A percentile compares a stretch with the other conserved stretches of the same genome.
phyloP scores from a whole-genome alignment of 257 asterid species.

The Parsonsia alboflavescens region DNA sequence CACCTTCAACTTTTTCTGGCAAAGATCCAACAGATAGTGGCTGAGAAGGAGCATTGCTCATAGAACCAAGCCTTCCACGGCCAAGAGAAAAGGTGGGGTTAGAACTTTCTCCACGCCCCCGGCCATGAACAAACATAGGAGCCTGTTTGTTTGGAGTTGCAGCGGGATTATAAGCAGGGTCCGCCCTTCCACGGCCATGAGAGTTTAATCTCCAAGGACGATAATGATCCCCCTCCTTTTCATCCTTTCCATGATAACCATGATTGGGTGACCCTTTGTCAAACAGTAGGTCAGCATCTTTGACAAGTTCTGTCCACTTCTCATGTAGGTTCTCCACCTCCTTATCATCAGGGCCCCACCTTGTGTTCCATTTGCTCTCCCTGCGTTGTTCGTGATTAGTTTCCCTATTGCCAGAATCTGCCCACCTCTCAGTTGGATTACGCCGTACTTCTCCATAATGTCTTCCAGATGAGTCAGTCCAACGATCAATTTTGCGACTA shows the following conservation, averaged over 20 bases:
- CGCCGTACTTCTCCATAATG: conserved; percentile 72
- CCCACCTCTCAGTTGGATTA: conserved; percentile 62
- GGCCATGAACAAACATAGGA: conserved; percentile 56
- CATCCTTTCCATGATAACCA: conserved; percentile 67
- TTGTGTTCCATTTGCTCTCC: conserved; percentile 89
- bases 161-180: conserved; percentile 50
- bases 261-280: conserved; percentile 53
- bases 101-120: conserved; percentile 73
- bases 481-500: conserved; percentile 61
- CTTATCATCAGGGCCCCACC: conserved; percentile 89
- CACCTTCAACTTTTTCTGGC: conserved; percentile 51
- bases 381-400: conserved; percentile 70
- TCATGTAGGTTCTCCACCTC: conserved; percentile 49
- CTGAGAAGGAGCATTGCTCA: conserved; percentile 31
- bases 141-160: conserved; percentile 50
- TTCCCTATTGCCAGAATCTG: conserved; percentile 71
- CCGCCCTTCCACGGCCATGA: conserved; percentile 71
- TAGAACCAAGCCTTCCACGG: conserved; percentile 56
- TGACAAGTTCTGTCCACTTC: conserved; percentile 65
- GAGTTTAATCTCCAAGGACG: conserved; percentile 86
- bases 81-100: conserved; percentile 49
- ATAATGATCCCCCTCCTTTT: conserved; percentile 65
- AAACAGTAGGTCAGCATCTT: conserved; percentile 44
- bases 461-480: conserved; percentile 70
- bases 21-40: conserved; percentile 41